These are phyloP conservation scores for Rhizopogon vulgaris DNA, from an alignment of 768 basidiomycete genomes.

Conservation along the genomic window DNA sequence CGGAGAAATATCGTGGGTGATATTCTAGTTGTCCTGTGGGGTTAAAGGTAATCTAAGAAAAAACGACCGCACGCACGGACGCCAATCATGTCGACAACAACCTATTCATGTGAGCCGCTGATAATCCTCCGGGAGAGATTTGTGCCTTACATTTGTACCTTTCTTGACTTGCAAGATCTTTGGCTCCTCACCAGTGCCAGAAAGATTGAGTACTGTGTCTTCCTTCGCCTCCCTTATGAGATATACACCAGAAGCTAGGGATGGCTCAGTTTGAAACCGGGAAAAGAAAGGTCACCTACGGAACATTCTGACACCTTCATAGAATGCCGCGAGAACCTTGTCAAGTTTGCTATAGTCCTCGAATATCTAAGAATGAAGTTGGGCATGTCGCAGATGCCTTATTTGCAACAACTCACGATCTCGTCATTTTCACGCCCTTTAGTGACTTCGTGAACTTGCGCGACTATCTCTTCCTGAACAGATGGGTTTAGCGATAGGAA, in stretches of 20 bases:
- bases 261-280: neutral
- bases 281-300: constrained; percentile 15
- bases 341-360: constrained; percentile 24
- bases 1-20: constrained; percentile 29
- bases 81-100: constrained; percentile 26
- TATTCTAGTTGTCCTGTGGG: constrained; percentile 27
- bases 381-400: neutral
- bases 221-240: constrained; percentile 24
- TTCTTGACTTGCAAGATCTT: constrained; percentile 16
- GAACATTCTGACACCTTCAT: constrained; percentile 29
- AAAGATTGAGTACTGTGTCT: constrained; percentile 19
- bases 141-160: constrained; percentile 13
- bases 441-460: constrained; percentile 22
- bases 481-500: constrained; percentile 22
- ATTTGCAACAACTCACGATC: constrained; percentile 9
- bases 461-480: constrained; percentile 26
- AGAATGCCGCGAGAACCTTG: constrained; percentile 23
- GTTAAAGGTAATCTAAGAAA: neutral
- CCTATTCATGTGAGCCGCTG: neutral
- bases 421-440: constrained; percentile 12
- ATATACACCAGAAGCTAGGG: constrained; percentile 23
- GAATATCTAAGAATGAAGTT: constrained; percentile 5
- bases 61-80: constrained; percentile 15
- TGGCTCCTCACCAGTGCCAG: constrained; percentile 8
- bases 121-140: neutral